phyloP scores from a whole-genome alignment of 352 stramenopile species.

The Phytopythium cucurbitacearum region DNA sequence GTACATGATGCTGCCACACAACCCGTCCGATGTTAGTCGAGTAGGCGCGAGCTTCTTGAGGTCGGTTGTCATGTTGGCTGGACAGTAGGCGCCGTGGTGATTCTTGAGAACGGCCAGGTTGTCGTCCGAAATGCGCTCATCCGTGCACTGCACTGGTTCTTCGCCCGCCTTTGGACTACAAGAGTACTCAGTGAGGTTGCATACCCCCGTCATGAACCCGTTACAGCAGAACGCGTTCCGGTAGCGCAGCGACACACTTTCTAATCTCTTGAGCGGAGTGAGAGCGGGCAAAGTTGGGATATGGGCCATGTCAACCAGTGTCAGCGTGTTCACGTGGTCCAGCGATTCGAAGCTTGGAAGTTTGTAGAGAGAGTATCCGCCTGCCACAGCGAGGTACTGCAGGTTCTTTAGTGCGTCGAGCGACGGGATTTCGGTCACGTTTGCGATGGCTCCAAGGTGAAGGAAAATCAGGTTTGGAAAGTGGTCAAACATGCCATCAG shows the following conservation, averaged over 20 bases:
- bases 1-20: constrained; percentile 28
- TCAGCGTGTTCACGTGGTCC: constrained; percentile 12
- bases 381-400: constrained; percentile 31
- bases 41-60: constrained; percentile 16
- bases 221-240: constrained; percentile 29
- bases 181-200: constrained; percentile 18
- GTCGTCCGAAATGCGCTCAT: constrained; percentile 9
- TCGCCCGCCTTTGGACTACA: constrained; percentile 17
- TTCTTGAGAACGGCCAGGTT: constrained; percentile 15
- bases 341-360: constrained; percentile 25
- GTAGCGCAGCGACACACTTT: constrained; percentile 18
- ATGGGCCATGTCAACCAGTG: constrained; percentile 20
- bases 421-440: constrained; percentile 26
- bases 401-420: constrained; percentile 26
- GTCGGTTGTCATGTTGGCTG: constrained; percentile 14
- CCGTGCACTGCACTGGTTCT: constrained; percentile 15
- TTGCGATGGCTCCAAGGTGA: constrained; percentile 27
- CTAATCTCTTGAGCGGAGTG: constrained; percentile 8
- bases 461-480: constrained; percentile 37
- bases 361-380: constrained; percentile 12
- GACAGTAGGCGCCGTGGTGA: constrained; percentile 13
- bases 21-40: constrained; percentile 14
- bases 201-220: constrained; percentile 18
- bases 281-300: constrained; percentile 18
- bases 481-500: constrained; percentile 23